phyloP scores from a whole-genome alignment of 495 filamentous ascomycete species.

The Podospora anserina region DNA sequence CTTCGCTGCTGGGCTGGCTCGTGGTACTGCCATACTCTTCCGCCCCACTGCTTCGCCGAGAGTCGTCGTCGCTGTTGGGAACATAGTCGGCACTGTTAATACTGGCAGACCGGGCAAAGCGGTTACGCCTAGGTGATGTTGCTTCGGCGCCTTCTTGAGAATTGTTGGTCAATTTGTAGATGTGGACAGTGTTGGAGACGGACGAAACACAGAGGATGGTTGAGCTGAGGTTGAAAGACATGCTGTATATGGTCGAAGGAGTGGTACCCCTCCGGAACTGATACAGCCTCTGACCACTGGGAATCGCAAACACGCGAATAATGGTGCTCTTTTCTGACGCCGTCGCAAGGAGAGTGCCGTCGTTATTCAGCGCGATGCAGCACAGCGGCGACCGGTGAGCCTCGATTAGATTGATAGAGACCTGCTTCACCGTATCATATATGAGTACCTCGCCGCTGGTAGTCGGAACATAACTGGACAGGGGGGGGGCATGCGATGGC shows the following conservation, averaged over 20 bases:
- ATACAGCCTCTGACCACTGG: constrained; percentile 83
- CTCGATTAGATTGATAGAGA: constrained; percentile 90
- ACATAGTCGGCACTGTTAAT: constrained; percentile 46
- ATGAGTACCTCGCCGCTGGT: constrained; percentile 91
- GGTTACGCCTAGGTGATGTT: constrained; percentile 19
- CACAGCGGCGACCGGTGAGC: constrained; percentile 92
- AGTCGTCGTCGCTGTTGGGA: constrained; percentile 30
- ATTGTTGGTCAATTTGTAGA: constrained; percentile 66
- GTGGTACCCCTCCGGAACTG: constrained; percentile 94
- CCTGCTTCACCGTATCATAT: constrained; percentile 79
- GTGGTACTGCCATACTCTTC: constrained; percentile 22
- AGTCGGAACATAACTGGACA: constrained; percentile 67
- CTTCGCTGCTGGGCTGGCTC: constrained; percentile 23
- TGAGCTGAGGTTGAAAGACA: constrained; percentile 97
- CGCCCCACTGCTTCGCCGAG: constrained; percentile 38
- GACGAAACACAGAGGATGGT: constrained; percentile 94
- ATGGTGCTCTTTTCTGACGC: constrained; percentile 97
- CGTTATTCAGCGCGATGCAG: constrained; percentile 82
- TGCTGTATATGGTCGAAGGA: constrained; percentile 91
- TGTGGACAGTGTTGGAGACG: constrained; percentile 93
- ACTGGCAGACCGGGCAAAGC: constrained; percentile 27
- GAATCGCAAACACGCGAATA: constrained; percentile 89
- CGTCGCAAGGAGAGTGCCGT: constrained; percentile 90
- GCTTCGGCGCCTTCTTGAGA: constrained; percentile 18
- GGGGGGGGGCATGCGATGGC: constrained; percentile 84